Percentiles rank a stretch among this genome's conserved stretches.
Evolutionary conservation across 768 basidiomycete species (phyloP).

Genomic region (Daedalea quercina): DNA sequence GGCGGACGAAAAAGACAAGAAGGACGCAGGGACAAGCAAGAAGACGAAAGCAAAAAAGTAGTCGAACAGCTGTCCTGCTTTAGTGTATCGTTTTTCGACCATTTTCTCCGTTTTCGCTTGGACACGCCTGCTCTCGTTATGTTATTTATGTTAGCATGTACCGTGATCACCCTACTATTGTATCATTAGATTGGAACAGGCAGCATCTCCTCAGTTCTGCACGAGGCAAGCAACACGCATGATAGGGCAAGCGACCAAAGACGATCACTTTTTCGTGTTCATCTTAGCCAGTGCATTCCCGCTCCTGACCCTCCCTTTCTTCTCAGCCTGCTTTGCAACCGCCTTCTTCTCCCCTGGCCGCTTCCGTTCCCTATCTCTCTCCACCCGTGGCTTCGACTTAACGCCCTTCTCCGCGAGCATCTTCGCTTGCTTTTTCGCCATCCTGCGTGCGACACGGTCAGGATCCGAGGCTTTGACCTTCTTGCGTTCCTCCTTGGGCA

Average conservation of each 20-base stretch:
- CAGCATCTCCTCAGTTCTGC: too few relatives aligned
- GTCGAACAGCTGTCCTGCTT: neutral
- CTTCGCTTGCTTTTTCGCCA: slow-evolving; percentile 86
- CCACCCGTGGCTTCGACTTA: slow-evolving; percentile 32
- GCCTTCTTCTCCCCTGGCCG: slow-evolving; percentile 25
- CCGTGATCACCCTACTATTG: slow-evolving; percentile 8
- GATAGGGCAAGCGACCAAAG: too few relatives aligned
- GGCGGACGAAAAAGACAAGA: slow-evolving; percentile 28
- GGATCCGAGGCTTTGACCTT: slow-evolving; percentile 70
- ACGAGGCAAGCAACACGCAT: too few relatives aligned
- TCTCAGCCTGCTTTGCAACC: slow-evolving; percentile 24
- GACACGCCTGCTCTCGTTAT: neutral
- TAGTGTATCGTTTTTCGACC: neutral
- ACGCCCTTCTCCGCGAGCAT: slow-evolving; percentile 40
- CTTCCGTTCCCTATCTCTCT: slow-evolving; percentile 44
- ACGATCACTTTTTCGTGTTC: slow-evolving; percentile 50
- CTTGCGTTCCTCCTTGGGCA: slow-evolving; percentile 86
- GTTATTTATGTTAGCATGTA: slow-evolving; percentile 5
- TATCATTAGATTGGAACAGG: slow-evolving; percentile 9
- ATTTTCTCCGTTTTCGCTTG: neutral
- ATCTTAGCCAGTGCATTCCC: slow-evolving; percentile 45
- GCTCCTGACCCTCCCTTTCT: slow-evolving; percentile 44
- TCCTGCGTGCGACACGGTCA: slow-evolving; percentile 73
- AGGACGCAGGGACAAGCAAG: slow-evolving; percentile 27
- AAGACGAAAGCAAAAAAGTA: slow-evolving; percentile 37